A percentile compares a stretch with the other conserved stretches of the same genome.
Conservation (phyloP, 2,329 filamentous ascomycete species). For the Keithomyces neogunnii region DNA sequence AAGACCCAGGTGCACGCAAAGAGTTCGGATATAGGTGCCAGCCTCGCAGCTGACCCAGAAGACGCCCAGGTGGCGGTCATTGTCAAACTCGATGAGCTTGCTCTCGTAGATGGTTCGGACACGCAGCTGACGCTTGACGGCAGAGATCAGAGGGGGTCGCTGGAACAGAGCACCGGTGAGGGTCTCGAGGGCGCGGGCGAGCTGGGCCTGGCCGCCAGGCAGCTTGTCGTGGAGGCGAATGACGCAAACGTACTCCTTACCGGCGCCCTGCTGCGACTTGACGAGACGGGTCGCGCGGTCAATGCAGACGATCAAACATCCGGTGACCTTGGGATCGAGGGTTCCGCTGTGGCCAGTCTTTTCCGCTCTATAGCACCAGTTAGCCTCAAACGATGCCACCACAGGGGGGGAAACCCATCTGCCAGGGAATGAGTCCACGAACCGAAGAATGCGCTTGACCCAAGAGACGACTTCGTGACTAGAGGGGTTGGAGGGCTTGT, state of each 20-base stretch:
- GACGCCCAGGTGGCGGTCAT: constrained; percentile 91
- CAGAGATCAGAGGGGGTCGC: constrained; percentile 91
- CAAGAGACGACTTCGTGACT: constrained; percentile 98
- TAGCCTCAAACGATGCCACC: background rate
- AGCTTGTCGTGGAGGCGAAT: constrained; percentile 94
- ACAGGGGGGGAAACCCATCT: background rate
- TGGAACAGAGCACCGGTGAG: constrained; percentile 90
- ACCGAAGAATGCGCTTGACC: constrained; percentile 96
- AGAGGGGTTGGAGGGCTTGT: constrained; percentile 83
- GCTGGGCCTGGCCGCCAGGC: constrained; percentile 85
- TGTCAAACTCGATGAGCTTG: constrained; percentile 96
- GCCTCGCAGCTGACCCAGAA: constrained; percentile 99
- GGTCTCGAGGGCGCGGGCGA: constrained; percentile 88
- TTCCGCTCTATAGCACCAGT: constrained; percentile 40
- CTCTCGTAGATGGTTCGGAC: constrained; percentile 97
- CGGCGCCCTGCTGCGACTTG: constrained; percentile 97
- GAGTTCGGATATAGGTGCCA: constrained; percentile 96
- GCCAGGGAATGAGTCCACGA: constrained; percentile 20
- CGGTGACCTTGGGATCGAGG: constrained; percentile 95
- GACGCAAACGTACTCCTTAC: constrained; percentile 98
- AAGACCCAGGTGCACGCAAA: constrained; percentile 86
- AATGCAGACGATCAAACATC: constrained; percentile 89
- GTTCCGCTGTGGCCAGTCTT: constrained; percentile 98
- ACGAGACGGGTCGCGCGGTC: constrained; percentile 95
- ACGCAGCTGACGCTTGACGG: constrained; percentile 96